These are phyloP conservation scores for Amanita fuliginea DNA, from an alignment of 768 basidiomycete genomes.

Conservation along the genomic window DNA sequence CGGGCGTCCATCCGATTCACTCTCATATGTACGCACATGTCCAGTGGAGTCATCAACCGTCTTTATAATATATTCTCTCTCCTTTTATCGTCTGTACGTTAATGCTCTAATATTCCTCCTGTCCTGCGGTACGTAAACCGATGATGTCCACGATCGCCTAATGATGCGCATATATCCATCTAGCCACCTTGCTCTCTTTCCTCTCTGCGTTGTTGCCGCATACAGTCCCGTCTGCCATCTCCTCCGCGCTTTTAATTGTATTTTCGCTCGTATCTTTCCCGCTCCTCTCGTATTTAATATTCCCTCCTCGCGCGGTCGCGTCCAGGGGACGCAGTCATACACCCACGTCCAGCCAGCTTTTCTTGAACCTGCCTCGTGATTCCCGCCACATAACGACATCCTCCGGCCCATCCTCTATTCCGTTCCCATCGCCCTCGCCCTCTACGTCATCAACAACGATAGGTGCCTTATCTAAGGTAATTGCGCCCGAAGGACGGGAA, in stretches of 20 bases:
- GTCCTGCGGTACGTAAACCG: conserved; percentile 13
- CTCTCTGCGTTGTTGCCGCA: conserved; percentile 11
- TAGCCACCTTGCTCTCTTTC: conserved; percentile 13
- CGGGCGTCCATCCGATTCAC: neutral
- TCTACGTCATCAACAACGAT: neutral
- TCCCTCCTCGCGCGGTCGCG: neutral
- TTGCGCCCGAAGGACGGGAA: neutral
- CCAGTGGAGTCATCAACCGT: conserved; percentile 13
- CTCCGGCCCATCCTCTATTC: neutral
- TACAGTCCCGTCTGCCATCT: too few relatives aligned
- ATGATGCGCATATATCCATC: conserved; percentile 13
- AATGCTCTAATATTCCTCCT: conserved; percentile 13
- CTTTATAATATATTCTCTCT: conserved; percentile 11
- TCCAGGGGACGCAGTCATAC: too few relatives aligned
- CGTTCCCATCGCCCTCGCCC: neutral
- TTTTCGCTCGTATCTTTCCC: conserved; percentile 9
- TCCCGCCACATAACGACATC: neutral
- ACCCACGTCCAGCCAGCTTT: too few relatives aligned
- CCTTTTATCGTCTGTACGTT: conserved; percentile 10
- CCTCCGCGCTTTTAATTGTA: too few relatives aligned
- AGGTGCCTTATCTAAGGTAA: neutral
- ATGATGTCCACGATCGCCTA: conserved; percentile 5
- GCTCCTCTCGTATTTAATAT: conserved; percentile 5
- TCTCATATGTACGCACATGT: neutral
- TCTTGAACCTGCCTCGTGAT: neutral